These are phyloP conservation scores for Lenwebbia sp. DNA, from an alignment of 345 rosid species.

Conservation along the genomic window DNA sequence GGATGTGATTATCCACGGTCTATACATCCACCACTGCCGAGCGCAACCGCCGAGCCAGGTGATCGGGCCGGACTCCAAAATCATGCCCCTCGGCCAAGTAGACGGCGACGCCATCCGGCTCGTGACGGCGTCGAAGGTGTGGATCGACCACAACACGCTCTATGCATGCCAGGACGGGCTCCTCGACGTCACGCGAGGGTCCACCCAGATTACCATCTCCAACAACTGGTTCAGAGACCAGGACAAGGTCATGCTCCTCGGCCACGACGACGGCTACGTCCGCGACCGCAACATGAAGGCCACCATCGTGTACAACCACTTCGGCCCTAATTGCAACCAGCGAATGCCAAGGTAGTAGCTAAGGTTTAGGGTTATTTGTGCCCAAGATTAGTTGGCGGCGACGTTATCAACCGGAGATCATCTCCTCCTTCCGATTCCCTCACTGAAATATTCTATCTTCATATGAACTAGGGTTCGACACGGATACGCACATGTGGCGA, in stretches of 20 bases:
- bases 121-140: slow-evolving; percentile 45
- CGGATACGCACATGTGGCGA: slow-evolving; percentile 67
- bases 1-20: slow-evolving; percentile 65
- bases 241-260: slow-evolving; percentile 83
- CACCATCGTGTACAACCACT: slow-evolving; percentile 60
- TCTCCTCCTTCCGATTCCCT: not conserved
- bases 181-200: slow-evolving; percentile 56
- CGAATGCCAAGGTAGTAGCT: slow-evolving; percentile 58
- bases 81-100: slow-evolving; percentile 28
- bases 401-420: not conserved
- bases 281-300: slow-evolving; percentile 59
- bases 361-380: not conserved
- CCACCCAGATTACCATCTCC: slow-evolving; percentile 41
- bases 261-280: slow-evolving; percentile 55
- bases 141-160: slow-evolving; percentile 75
- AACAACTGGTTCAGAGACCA: slow-evolving; percentile 77
- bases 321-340: slow-evolving; percentile 81
- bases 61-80: slow-evolving; percentile 40
- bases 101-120: slow-evolving; percentile 71
- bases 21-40: slow-evolving; percentile 57
- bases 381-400: not conserved
- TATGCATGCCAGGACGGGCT: slow-evolving; percentile 57
- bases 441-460: not conserved
- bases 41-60: slow-evolving; percentile 38
- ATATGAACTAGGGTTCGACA: slow-evolving; percentile 33